A percentile compares a stretch with the other conserved stretches of the same genome.
These are phyloP conservation scores for Amanita exitialis DNA, from an alignment of 768 basidiomycete genomes.

Conservation along the genomic window DNA sequence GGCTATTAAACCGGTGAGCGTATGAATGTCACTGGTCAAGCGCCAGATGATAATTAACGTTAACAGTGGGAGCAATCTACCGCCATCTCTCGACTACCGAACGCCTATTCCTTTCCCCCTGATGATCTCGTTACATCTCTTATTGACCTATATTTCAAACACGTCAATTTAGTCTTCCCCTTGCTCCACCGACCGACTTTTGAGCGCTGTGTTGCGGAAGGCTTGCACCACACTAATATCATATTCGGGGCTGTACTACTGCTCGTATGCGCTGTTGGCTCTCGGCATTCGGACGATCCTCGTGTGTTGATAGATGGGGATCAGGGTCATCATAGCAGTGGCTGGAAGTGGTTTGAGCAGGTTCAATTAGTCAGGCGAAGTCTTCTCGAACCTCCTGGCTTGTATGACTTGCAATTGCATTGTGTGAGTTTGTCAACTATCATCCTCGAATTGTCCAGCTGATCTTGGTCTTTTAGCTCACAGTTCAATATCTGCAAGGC, in stretches of 20 bases:
- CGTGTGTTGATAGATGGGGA: slow-evolving; percentile 35
- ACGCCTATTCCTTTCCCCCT: slow-evolving; percentile 35
- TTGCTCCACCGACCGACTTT: slow-evolving; percentile 70
- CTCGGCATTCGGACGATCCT: slow-evolving; percentile 48
- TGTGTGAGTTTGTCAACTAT: slow-evolving; percentile 23
- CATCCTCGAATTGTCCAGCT: neutral
- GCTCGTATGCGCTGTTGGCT: slow-evolving; percentile 61
- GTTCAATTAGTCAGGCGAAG: slow-evolving; percentile 55
- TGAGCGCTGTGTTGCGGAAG: slow-evolving; percentile 34
- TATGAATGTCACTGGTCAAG: neutral
- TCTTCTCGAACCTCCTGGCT: slow-evolving; percentile 49
- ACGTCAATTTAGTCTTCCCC: slow-evolving; percentile 49
- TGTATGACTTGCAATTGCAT: slow-evolving; percentile 72
- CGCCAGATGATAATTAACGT: neutral
- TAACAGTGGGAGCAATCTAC: slow-evolving; percentile 27
- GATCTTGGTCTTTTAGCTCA: slow-evolving; percentile 28
- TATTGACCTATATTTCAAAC: slow-evolving; percentile 54
- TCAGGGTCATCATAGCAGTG: slow-evolving; percentile 33
- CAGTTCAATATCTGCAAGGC: slow-evolving; percentile 42
- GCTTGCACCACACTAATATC: slow-evolving; percentile 37
- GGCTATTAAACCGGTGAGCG: slow-evolving; percentile 23
- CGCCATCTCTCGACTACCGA: slow-evolving; percentile 9
- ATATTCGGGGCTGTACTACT: slow-evolving; percentile 52
- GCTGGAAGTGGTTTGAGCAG: slow-evolving; percentile 64
- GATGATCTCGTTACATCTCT: slow-evolving; percentile 39